These are phyloP conservation scores for Boletus insuetus DNA, from an alignment of 768 basidiomycete genomes.

Conservation along the genomic window DNA sequence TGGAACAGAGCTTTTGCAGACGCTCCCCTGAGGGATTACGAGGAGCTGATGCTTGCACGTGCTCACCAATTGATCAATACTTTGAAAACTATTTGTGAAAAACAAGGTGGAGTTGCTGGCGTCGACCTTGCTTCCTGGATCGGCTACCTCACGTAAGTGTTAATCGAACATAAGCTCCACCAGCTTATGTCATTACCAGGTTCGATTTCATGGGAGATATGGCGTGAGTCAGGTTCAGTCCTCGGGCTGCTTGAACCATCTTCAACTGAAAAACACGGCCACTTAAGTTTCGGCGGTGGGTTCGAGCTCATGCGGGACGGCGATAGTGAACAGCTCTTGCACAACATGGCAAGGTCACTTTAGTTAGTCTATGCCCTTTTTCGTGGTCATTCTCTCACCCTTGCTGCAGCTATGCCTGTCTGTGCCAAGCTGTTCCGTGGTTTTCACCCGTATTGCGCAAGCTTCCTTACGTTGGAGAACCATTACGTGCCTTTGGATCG, in stretches of 20 bases:
- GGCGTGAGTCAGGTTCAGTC: conserved; percentile 19
- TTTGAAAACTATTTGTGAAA: conserved; percentile 10
- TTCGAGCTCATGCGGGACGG: conserved; percentile 38
- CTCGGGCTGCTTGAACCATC: background rate
- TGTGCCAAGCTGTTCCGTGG: conserved; percentile 25
- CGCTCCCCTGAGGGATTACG: conserved; percentile 28
- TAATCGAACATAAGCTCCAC: background rate
- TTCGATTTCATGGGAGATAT: conserved; percentile 31
- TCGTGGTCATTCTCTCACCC: conserved; percentile 2
- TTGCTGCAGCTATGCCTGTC: conserved; percentile 8
- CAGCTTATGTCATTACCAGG: conserved; percentile 4
- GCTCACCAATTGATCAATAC: conserved; percentile 18
- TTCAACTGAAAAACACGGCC: background rate
- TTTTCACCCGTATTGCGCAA: conserved; percentile 20
- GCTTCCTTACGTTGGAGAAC: conserved; percentile 31
- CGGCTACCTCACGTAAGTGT: conserved; percentile 20
- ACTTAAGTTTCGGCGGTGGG: conserved; percentile 36
- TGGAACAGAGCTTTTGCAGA: conserved; percentile 32
- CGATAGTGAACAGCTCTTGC: conserved; percentile 32
- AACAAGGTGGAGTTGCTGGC: conserved; percentile 7
- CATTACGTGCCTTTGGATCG: conserved; percentile 27
- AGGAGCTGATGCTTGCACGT: conserved; percentile 23
- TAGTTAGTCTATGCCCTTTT: conserved; percentile 18
- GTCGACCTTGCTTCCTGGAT: conserved; percentile 22
- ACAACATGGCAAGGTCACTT: conserved; percentile 28